Evolutionary conservation across 805 yeast species (phyloP).

Genomic region (Pichia cabralensis): DNA sequence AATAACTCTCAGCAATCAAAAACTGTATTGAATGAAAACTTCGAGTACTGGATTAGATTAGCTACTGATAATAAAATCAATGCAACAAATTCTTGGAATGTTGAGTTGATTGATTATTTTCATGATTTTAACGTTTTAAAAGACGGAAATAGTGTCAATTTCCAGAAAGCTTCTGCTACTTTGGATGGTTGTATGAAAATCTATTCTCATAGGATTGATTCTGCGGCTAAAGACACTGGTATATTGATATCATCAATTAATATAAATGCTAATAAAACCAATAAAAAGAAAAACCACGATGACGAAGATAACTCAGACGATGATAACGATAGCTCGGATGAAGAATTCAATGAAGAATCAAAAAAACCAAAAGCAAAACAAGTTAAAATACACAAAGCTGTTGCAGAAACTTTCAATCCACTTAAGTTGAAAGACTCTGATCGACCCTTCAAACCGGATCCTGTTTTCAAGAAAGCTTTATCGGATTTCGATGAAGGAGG

Average conservation of each 20-base stretch:
- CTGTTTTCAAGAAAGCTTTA: slow-evolving; percentile 45
- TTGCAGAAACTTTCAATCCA: slow-evolving; percentile 1
- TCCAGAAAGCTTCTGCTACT: slow-evolving; percentile 85
- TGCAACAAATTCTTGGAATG: slow-evolving; percentile 78
- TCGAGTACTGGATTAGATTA: slow-evolving; percentile 74
- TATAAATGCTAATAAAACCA: slow-evolving; percentile 13
- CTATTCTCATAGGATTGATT: slow-evolving; percentile 82
- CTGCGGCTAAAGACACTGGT: slow-evolving; percentile 87
- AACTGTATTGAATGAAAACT: slow-evolving; percentile 34
- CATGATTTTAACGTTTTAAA: slow-evolving; percentile 68
- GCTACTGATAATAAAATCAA: slow-evolving; percentile 81
- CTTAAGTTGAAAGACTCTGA: slow-evolving; percentile 26
- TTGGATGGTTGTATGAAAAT: slow-evolving; percentile 92
- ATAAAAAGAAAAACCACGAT: slow-evolving; percentile 16
- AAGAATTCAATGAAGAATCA: neutral
- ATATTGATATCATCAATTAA: slow-evolving; percentile 44
- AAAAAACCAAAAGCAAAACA: neutral
- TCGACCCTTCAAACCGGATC: slow-evolving; percentile 42
- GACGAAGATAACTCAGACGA: slow-evolving; percentile 9
- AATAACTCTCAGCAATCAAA: too few species aligned
- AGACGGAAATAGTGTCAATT: slow-evolving; percentile 74
- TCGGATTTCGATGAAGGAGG: slow-evolving; percentile 59
- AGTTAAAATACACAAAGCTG: slow-evolving; percentile 8
- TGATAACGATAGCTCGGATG: slow-evolving; percentile 14
- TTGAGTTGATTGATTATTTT: slow-evolving; percentile 85